Percentiles rank a stretch among this genome's conserved stretches.
Evolutionary conservation across 768 basidiomycete genomes (phyloP).

Genomic region (Thelephora aurantiotincta): DNA sequence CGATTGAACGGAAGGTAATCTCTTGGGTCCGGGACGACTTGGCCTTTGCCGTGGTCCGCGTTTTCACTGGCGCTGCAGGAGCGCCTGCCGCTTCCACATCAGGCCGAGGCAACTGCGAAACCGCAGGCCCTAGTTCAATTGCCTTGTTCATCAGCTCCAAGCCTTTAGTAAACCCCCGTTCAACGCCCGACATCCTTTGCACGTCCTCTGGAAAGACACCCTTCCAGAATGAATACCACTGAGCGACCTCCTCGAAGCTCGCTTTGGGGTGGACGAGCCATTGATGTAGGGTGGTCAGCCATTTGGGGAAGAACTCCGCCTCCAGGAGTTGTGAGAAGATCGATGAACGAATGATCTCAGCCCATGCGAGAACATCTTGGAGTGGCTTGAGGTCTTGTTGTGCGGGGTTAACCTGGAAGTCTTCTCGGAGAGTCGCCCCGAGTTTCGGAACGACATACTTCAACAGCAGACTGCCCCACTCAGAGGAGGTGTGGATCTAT

Average conservation of each 20-base stretch:
- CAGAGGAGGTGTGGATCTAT: constrained; percentile 60
- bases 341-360: constrained; percentile 51
- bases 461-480: constrained; percentile 88
- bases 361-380: constrained; percentile 66
- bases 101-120: constrained; percentile 55
- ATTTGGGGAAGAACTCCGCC: constrained; percentile 92
- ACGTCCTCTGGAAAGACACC: constrained; percentile 55
- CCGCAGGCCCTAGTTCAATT: constrained; percentile 71
- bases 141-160: constrained; percentile 92
- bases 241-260: constrained; percentile 83
- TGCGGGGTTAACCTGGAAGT: constrained; percentile 85
- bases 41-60: constrained; percentile 21
- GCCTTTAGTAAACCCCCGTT: constrained; percentile 74
- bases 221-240: constrained; percentile 94
- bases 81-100: constrained; percentile 35
- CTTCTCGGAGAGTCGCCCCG: constrained; percentile 63
- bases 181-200: constrained; percentile 49
- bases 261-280: constrained; percentile 88
- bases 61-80: constrained; percentile 15
- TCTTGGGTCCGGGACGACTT: constrained; percentile 51
- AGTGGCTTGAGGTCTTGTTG: constrained; percentile 81
- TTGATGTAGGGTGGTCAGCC: constrained; percentile 80
- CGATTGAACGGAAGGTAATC: constrained; percentile 85
- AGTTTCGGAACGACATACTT: constrained; percentile 90
- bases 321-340: constrained; percentile 79